Evolutionary conservation across 495 filamentous ascomycete genomes (phyloP).

Genomic region (Wilcoxina mikolae): DNA sequence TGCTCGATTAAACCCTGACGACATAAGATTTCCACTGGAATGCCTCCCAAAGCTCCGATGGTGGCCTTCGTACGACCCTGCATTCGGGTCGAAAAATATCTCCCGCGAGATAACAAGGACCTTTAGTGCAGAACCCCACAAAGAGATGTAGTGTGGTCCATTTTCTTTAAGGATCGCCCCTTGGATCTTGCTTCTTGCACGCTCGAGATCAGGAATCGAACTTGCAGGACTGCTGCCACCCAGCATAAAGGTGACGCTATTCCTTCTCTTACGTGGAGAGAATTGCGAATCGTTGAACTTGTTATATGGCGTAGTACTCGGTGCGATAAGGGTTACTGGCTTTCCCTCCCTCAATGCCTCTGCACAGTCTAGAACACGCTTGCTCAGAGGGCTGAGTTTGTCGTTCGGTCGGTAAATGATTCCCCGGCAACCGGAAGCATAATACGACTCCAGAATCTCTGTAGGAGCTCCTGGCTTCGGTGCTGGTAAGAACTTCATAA

Average conservation of each 20-base stretch:
- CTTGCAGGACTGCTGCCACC: background rate
- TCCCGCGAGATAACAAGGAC: constrained; percentile 15
- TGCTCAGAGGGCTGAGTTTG: constrained; percentile 10
- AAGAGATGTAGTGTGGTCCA: constrained; percentile 11
- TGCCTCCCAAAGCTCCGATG: background rate
- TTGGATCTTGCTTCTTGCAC: constrained; percentile 22
- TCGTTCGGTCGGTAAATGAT: constrained; percentile 21
- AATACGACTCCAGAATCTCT: constrained; percentile 18
- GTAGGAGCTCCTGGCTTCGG: constrained; percentile 13
- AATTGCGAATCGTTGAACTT: background rate
- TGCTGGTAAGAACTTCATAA: constrained; percentile 14
- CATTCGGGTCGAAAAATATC: background rate
- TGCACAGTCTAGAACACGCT: constrained; percentile 16
- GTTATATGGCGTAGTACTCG: background rate
- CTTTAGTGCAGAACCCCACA: constrained; percentile 18
- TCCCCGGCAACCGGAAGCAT: constrained; percentile 16
- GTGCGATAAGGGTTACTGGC: background rate
- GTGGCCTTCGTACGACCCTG: background rate
- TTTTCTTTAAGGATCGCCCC: constrained; percentile 17
- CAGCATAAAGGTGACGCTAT: background rate
- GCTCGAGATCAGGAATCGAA: constrained; percentile 14
- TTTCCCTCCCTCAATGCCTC: constrained; percentile 11
- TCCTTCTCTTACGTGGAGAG: background rate
- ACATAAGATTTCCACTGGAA: background rate
- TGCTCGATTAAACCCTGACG: background rate